These are phyloP conservation scores for Phytophthora crassamura DNA, from an alignment of 352 stramenopile genomes.

Conservation along the genomic window DNA sequence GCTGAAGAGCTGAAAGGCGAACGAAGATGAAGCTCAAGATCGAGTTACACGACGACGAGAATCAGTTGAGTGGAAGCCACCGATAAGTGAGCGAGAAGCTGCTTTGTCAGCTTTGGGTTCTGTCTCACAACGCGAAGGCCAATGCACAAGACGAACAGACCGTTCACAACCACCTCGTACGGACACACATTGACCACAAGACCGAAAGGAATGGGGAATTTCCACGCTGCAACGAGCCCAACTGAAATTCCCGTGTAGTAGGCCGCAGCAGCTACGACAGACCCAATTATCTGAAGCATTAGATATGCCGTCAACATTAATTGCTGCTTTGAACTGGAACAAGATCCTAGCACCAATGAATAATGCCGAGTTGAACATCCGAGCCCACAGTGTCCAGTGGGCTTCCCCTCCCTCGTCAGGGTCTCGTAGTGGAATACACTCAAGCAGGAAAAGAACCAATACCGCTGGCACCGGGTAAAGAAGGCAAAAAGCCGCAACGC, in stretches of 20 bases:
- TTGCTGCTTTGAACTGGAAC: constrained; percentile 6
- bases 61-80: constrained; percentile 15
- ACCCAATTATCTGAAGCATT: neutral
- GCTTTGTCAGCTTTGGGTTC: constrained; percentile 2
- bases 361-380: constrained; percentile 7
- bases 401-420: constrained; percentile 3
- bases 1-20: neutral
- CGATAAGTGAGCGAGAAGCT: constrained; percentile 4
- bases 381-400: constrained; percentile 13
- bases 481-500: constrained; percentile 2
- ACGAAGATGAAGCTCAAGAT: constrained; percentile 20
- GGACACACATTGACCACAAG: constrained; percentile 10
- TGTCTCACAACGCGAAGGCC: neutral
- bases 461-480: constrained; percentile 8
- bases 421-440: constrained; percentile 7
- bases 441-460: constrained; percentile 2
- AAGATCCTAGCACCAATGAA: constrained; percentile 3
- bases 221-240: constrained; percentile 7
- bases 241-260: constrained; percentile 10
- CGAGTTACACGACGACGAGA: constrained; percentile 19
- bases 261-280: neutral
- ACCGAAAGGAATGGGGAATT: constrained; percentile 33
- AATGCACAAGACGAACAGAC: constrained; percentile 2
- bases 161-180: constrained; percentile 9
- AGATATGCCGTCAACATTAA: constrained; percentile 10